Conservation (phyloP, 768 basidiomycete genomes). For the Boletus sp. region DNA sequence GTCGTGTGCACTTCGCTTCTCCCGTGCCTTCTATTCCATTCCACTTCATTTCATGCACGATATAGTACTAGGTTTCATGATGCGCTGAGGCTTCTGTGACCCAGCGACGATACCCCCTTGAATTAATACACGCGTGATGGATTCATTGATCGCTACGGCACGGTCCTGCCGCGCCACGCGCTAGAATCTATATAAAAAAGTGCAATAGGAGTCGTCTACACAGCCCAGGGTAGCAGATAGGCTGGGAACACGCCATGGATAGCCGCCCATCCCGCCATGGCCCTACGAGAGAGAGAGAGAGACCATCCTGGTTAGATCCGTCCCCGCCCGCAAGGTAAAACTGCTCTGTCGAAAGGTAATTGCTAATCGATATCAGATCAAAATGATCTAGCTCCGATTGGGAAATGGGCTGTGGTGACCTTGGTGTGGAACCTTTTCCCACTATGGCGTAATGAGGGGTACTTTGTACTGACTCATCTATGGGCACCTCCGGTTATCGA, state of each 20-base stretch:
- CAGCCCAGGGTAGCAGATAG: not conserved
- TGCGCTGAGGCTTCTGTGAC: constrained; percentile 5
- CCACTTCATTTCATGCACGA: constrained; percentile 7
- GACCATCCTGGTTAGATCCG: constrained; percentile 4
- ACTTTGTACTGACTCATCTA: not conserved
- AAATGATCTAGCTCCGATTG: constrained; percentile 17
- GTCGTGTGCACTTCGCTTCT: not conserved
- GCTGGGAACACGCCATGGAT: not conserved
- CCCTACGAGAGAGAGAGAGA: not conserved
- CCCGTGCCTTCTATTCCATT: constrained; percentile 12
- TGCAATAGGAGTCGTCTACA: not conserved
- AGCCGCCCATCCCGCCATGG: not conserved
- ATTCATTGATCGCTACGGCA: constrained; percentile 12
- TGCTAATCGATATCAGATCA: constrained; percentile 19
- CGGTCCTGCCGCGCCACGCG: not conserved
- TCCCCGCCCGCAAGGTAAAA: not conserved
- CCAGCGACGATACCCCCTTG: constrained; percentile 5
- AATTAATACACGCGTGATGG: constrained; percentile 8
- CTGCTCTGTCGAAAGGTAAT: not conserved
- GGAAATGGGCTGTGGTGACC: not conserved
- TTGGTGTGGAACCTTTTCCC: not conserved
- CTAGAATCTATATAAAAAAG: not conserved
- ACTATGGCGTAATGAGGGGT: not conserved
- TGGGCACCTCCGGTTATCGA: not conserved
- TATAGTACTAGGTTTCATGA: not conserved